phyloP scores from a whole-genome alignment of 257 asterid genomes.

The Catharanthus roseus region DNA sequence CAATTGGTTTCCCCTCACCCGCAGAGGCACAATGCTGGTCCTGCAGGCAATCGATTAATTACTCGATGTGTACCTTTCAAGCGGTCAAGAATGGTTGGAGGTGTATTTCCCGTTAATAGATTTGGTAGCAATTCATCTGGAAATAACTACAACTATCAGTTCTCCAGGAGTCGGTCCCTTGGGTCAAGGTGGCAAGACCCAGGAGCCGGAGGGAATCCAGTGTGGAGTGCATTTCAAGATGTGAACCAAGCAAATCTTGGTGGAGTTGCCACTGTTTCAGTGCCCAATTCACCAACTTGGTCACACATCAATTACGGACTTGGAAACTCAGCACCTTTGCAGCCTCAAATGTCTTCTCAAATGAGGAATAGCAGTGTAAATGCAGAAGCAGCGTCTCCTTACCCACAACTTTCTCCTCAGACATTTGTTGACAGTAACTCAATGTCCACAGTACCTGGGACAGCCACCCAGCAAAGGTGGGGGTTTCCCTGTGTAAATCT shows the following conservation, averaged over 20 bases:
- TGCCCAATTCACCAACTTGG: slow-evolving; percentile 15
- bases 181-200: slow-evolving; percentile 22
- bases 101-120: slow-evolving; percentile 21
- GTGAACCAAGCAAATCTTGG: slow-evolving; percentile 13
- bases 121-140: slow-evolving; percentile 12
- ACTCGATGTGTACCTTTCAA: slow-evolving; percentile 29
- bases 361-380: background rate
- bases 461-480: slow-evolving; percentile 19
- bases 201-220: slow-evolving; percentile 18
- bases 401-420: slow-evolving; percentile 32
- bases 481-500: slow-evolving; percentile 10
- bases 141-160: slow-evolving; percentile 16
- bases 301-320: slow-evolving; percentile 7
- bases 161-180: slow-evolving; percentile 19
- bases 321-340: slow-evolving; percentile 12
- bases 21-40: slow-evolving; percentile 26
- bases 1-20: slow-evolving; percentile 22
- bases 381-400: slow-evolving; percentile 21
- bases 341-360: slow-evolving; percentile 20
- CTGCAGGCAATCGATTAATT: slow-evolving; percentile 22
- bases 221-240: slow-evolving; percentile 9
- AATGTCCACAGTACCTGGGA: slow-evolving; percentile 18
- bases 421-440: slow-evolving; percentile 19
- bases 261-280: slow-evolving; percentile 2
- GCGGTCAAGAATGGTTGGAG: slow-evolving; percentile 26